A percentile compares a stretch with the other conserved stretches of the same genome.
Conservation (phyloP, 1,284 basidiomycete species). For the Ustilago hordei region DNA sequence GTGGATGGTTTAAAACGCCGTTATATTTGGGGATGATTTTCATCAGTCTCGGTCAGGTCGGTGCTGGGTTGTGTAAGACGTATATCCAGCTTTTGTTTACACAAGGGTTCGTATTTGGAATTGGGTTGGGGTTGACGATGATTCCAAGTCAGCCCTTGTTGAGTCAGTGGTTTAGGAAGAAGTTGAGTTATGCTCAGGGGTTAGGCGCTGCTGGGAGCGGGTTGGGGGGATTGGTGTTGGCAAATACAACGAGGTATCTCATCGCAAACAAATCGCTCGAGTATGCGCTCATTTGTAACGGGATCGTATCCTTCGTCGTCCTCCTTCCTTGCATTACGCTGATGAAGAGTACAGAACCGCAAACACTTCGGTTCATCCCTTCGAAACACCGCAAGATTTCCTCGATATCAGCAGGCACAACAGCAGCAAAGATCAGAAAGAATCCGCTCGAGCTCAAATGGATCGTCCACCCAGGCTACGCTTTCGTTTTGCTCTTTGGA, state of each 20-base stretch:
- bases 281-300: conserved; percentile 60
- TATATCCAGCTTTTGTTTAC: conserved; percentile 56
- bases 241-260: conserved; percentile 43
- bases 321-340: conserved; percentile 68
- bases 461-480: conserved; percentile 65
- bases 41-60: conserved; percentile 42
- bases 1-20: conserved; percentile 67
- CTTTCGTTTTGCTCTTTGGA: conserved; percentile 60
- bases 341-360: conserved; percentile 61
- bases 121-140: conserved; percentile 57
- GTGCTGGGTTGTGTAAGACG: conserved; percentile 45
- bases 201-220: conserved; percentile 35
- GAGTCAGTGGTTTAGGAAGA: conserved; percentile 43
- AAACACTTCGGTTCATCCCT: conserved; percentile 26
- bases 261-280: conserved; percentile 48
- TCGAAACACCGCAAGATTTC: conserved; percentile 2
- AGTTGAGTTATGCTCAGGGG: conserved; percentile 37
- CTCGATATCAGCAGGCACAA: conserved; percentile 28
- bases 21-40: conserved; percentile 67
- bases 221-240: conserved; percentile 36
- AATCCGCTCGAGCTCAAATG: conserved; percentile 57
- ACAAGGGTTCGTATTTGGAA: conserved; percentile 55
- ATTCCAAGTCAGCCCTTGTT: conserved; percentile 47
- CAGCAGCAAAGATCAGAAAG: conserved; percentile 50
- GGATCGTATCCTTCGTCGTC: conserved; percentile 68